Evolutionary conservation across 192 early-diverging fungal genomes (phyloP), one percentile per base, ranked within the genome.

Genomic region (Martensiomyces pterosporus): DNA sequence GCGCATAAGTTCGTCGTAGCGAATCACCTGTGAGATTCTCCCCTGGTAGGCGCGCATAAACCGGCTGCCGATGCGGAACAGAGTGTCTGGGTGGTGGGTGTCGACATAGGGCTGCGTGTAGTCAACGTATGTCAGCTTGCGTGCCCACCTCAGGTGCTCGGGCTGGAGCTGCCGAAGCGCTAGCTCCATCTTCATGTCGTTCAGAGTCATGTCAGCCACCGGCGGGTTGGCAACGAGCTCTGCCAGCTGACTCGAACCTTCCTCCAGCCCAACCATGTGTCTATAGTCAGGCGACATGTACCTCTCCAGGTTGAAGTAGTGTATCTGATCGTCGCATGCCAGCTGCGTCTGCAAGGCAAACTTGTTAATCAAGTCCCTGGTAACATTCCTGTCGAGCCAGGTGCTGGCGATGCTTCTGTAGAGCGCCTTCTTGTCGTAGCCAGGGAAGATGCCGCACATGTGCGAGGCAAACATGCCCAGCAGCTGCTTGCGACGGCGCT

Each of bases 91-190:
- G 24, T 75, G 71, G 21, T 55, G 49, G 13, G 71, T 75, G 27
- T 75, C 71, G 1, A 67, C 71, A 13, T 75, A 75, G 9, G 71
- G 71, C 48, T 75, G 71, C 19, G 71, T 75, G 35, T 67, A 67
- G 44, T 75, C 71, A 23, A 63, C 64, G 65, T 63, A 75, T 18
- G 71, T 64, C 47, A 75, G 60, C 60, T 75, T 75, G 36, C 71
- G 71, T 0, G 71, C 60, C 71, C 71, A 75, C 22, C 71, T 58
- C 53, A 75, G 37, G 21, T 75, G 71, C 38, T 75, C 71, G 3
- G 71, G 55, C 60, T 75, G 71, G 23, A 75, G 60, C 47, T 75
- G 64, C 1, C 71, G 51, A 14, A 75, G 29, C 1, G 43, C 55
- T 27, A 75, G 51, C 45, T 75, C 71, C 9, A 57, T 75, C 51